Evolutionary conservation across 176 grass and related monocot species (phyloP), one percentile per base, ranked within the genome.

Genomic region (Eleusine indica): DNA sequence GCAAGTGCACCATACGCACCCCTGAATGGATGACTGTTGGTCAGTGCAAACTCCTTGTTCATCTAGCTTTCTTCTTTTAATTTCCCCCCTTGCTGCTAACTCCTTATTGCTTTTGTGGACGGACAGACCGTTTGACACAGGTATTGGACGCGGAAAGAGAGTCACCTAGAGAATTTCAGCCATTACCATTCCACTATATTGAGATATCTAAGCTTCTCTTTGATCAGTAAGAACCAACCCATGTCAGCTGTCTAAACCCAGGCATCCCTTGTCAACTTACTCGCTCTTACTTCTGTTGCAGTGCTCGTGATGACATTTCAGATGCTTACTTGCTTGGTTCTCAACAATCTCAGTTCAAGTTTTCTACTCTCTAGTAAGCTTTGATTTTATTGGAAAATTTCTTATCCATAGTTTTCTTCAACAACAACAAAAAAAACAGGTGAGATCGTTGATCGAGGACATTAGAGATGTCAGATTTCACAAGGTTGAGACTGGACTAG

Each of bases 401-500:
- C 56, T 5, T 82, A 89, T 18, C 76, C 25, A 21, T 18, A 80
- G 18, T 71, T 64, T 18, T 83, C 32, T 35, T 35, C 1, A 35
- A 25, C 25, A 25, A 25, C 25, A 25, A 25, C 25, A 41, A 4
- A 43, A 4, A 12, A 38, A n/a, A 39, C 76, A 98, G 93, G 96
- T 95, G 66, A 91, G 93, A 87, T 98, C 96, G 67, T 85, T 98
- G 63, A 91, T 98, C 64, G 93, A 98, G 85, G 96, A 98, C 79
- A 98, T 98, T n/a, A 90, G 91, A 87, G 91, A 98, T 92, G 96
- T 98, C 66, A 98, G 93, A 73, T 95, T 98, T 58, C 96, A 98
- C 74, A 98, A 98, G 85, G 96, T 98, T 30, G 96, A 98, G 83
- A 83, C 66, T 80, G 96, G 96, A 22, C 81, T 98, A 58, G 93